These are phyloP conservation scores for Hortiboletus campestris DNA, from an alignment of 768 basidiomycete genomes.

Conservation along the genomic window DNA sequence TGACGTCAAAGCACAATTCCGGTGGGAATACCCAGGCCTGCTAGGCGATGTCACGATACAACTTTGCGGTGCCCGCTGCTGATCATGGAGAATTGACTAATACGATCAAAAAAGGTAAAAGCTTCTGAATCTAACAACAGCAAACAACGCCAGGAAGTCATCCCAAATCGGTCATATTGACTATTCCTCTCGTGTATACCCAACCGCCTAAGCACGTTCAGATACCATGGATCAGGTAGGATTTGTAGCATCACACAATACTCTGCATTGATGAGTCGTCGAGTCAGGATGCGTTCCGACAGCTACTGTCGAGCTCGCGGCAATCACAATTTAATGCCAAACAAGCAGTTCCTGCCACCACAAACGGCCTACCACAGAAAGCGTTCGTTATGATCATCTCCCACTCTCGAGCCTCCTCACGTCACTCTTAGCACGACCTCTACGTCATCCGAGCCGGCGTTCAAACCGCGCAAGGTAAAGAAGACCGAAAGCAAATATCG, in stretches of 20 bases:
- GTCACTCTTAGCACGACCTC: conserved; percentile 41
- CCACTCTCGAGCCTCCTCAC: neutral
- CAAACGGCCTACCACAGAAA: conserved; percentile 8
- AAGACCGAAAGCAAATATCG: conserved; percentile 60
- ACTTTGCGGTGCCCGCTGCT: neutral
- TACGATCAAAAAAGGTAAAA: conserved; percentile 4
- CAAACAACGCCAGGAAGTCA: conserved; percentile 25
- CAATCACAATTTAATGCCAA: conserved; percentile 14
- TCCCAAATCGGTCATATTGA: neutral
- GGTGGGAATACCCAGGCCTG: neutral
- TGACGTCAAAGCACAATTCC: conserved; percentile 1
- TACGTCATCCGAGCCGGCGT: conserved; percentile 56
- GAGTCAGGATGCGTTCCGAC: conserved; percentile 58
- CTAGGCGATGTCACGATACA: neutral
- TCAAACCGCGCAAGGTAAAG: conserved; percentile 82
- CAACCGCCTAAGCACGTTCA: neutral
- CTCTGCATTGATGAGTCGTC: neutral
- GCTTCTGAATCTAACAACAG: conserved; percentile 27
- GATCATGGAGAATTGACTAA: conserved; percentile 8
- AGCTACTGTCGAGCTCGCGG: conserved; percentile 42
- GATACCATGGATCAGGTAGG: conserved; percentile 31
- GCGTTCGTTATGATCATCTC: conserved; percentile 11
- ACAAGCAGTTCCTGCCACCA: neutral
- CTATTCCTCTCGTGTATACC: neutral
- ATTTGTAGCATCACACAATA: neutral